These are phyloP conservation scores for Cenchrus americanus DNA, from an alignment of 176 grass and related monocot genomes.

Conservation along the genomic window DNA sequence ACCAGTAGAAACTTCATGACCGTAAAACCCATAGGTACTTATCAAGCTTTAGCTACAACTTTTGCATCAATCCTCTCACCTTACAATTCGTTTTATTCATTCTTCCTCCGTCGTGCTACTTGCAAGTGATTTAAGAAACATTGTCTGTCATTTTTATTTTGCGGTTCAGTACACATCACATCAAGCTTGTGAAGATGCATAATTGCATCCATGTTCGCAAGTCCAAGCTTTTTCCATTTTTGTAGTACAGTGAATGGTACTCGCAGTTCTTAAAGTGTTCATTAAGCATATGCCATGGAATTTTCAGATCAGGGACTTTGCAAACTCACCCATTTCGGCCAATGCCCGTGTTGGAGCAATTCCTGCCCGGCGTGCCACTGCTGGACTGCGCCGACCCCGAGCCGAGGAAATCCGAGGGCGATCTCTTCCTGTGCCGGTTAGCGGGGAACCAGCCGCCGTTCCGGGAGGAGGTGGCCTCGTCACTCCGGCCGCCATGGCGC, in stretches of 20 bases:
- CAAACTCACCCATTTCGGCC: conserved; percentile 44
- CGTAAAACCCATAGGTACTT: not conserved
- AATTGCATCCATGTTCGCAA: not conserved
- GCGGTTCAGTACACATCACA: not conserved
- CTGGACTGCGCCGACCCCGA: conserved; percentile 26
- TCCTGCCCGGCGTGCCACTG: conserved; percentile 17
- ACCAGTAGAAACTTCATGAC: conserved; percentile 24
- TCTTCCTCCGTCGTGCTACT: not conserved
- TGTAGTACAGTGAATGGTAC: not conserved
- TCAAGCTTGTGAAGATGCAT: not conserved
- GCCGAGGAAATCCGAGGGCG: conserved; percentile 44
- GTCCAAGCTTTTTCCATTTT: not conserved
- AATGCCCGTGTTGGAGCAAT: conserved; percentile 43
- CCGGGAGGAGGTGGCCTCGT: conserved; percentile 53
- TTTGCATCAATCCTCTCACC: conserved; percentile 9
- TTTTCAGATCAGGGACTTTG: not conserved
- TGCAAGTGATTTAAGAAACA: not conserved
- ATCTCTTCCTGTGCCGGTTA: conserved; percentile 55
- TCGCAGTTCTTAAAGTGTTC: not conserved
- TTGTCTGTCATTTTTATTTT: not conserved
- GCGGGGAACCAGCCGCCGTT: conserved; percentile 28
- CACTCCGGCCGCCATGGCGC: conserved; percentile 23
- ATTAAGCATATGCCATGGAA: not conserved
- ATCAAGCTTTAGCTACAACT: conserved; percentile 5
- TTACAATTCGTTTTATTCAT: not conserved